Conservation (phyloP, 2,329 filamentous ascomycete species). For the Penicillium palitans region DNA sequence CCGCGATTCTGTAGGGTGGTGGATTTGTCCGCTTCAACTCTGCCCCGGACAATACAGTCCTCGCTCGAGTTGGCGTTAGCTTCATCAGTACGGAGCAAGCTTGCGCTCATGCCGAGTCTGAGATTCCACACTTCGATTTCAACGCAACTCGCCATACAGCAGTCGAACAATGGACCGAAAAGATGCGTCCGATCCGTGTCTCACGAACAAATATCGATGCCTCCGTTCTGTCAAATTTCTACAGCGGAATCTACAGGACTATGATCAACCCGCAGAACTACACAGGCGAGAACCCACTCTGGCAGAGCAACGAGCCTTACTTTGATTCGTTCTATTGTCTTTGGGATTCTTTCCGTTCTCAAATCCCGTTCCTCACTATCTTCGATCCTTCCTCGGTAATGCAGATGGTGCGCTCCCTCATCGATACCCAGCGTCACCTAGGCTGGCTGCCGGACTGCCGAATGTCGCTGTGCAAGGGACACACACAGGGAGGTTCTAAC, state of each 20-base stretch:
- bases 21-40: slow-evolving; percentile 64
- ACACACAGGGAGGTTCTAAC: slow-evolving; percentile 72
- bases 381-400: slow-evolving; percentile 63
- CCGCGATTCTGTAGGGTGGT: slow-evolving; percentile 52
- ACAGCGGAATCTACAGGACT: slow-evolving; percentile 67
- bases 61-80: slow-evolving; percentile 67
- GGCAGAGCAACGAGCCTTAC: slow-evolving; percentile 65
- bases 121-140: slow-evolving; percentile 67
- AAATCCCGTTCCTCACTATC: slow-evolving; percentile 68
- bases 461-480: slow-evolving; percentile 70
- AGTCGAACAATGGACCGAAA: slow-evolving; percentile 59
- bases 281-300: slow-evolving; percentile 69
- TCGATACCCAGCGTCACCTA: slow-evolving; percentile 68
- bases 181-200: slow-evolving; percentile 46
- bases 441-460: slow-evolving; percentile 73
- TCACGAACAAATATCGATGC: slow-evolving; percentile 34
- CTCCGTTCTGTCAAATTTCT: slow-evolving; percentile 56
- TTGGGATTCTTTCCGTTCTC: slow-evolving; percentile 69
- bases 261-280: slow-evolving; percentile 73
- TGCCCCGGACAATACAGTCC: slow-evolving; percentile 52
- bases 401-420: slow-evolving; percentile 66
- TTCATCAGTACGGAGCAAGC: slow-evolving; percentile 67
- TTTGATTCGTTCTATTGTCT: slow-evolving; percentile 75
- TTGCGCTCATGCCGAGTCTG: slow-evolving; percentile 65
- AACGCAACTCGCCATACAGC: slow-evolving; percentile 53